Percentiles rank a stretch among this genome's conserved stretches.
phyloP scores from a whole-genome alignment of 2,329 filamentous ascomycete genomes.

The Cladosporium halotolerans region DNA sequence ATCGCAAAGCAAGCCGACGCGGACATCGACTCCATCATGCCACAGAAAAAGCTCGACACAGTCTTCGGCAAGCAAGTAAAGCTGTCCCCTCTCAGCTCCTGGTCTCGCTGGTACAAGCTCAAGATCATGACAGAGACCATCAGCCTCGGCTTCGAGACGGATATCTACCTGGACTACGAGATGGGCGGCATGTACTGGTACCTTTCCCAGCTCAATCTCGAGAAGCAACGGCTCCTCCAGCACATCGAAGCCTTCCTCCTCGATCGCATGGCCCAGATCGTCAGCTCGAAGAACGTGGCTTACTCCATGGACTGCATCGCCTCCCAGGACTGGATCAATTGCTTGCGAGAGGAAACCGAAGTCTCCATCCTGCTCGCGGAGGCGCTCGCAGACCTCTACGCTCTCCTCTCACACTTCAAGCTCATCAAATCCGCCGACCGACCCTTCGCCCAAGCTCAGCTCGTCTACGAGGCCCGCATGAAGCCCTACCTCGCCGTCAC shows the following conservation, averaged over 20 bases:
- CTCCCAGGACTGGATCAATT: conserved; percentile 21
- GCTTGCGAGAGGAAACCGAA: conserved; percentile 24
- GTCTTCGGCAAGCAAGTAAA: conserved; percentile 21
- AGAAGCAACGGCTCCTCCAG: conserved; percentile 43
- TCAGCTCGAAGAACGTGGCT: conserved; percentile 25
- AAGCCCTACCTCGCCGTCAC: conserved; percentile 68
- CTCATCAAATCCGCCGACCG: conserved; percentile 47
- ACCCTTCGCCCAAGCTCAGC: conserved; percentile 60
- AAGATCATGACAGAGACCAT: conserved; percentile 79
- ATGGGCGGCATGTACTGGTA: conserved; percentile 80
- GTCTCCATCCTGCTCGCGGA: conserved; percentile 26
- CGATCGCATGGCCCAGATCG: conserved; percentile 19
- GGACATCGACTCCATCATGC: conserved; percentile 12
- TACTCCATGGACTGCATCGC: conserved; percentile 16
- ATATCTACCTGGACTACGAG: conserved; percentile 82
- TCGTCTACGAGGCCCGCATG: conserved; percentile 81
- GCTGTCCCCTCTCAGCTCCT: conserved; percentile 72
- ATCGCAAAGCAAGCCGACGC: conserved; percentile 36
- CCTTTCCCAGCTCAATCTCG: conserved; percentile 11
- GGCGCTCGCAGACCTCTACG: conserved; percentile 52
- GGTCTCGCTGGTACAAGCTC: conserved; percentile 88
- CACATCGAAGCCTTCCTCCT: conserved; percentile 63
- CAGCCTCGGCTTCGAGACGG: conserved; percentile 88
- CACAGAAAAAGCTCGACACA: background rate
- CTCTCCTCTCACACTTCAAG: conserved; percentile 53